phyloP scores from a whole-genome alignment of 2,329 filamentous ascomycete genomes.

The Microsporum audouinii region DNA sequence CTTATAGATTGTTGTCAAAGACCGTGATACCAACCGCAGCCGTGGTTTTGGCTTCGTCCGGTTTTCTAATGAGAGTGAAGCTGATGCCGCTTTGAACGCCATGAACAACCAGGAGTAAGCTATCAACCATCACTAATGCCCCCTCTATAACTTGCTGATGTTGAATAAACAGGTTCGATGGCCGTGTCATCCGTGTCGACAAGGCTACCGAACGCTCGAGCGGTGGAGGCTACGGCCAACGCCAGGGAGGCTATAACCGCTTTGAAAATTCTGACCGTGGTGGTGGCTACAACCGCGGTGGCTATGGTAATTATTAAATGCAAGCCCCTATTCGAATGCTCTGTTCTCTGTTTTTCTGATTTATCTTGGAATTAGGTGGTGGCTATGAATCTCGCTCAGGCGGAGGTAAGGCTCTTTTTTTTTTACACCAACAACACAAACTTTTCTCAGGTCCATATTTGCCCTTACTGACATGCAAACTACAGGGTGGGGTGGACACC shows the following conservation, averaged over 20 bases:
- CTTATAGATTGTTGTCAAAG: slow-evolving; percentile 76
- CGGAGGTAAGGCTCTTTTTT: slow-evolving; percentile 16
- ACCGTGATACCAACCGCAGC: slow-evolving; percentile 91
- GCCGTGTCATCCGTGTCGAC: slow-evolving; percentile 87
- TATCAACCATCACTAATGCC: neutral
- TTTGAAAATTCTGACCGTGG: slow-evolving; percentile 26
- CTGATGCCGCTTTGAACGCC: slow-evolving; percentile 31
- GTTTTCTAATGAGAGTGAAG: slow-evolving; percentile 46
- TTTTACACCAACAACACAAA: neutral
- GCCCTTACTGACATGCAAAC: neutral
- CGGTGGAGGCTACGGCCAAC: slow-evolving; percentile 28
- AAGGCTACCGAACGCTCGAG: slow-evolving; percentile 71
- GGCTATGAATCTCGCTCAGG: slow-evolving; percentile 22
- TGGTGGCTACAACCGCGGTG: slow-evolving; percentile 19
- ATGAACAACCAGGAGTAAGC: slow-evolving; percentile 58
- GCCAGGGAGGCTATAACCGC: slow-evolving; percentile 28
- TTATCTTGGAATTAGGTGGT: slow-evolving; percentile 8
- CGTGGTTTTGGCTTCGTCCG: slow-evolving; percentile 96
- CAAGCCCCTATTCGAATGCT: neutral
- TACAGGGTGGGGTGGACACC: slow-evolving; percentile 12
- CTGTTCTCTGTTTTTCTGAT: neutral
- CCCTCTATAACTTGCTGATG: slow-evolving; percentile 4
- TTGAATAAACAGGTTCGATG: slow-evolving; percentile 64
- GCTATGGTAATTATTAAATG: slow-evolving; percentile 21
- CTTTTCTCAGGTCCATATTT: neutral